Percentiles rank a stretch among this genome's conserved stretches.
Conservation (phyloP, 2,329 filamentous ascomycete species). For the Neodidymelliopsis sp. region DNA sequence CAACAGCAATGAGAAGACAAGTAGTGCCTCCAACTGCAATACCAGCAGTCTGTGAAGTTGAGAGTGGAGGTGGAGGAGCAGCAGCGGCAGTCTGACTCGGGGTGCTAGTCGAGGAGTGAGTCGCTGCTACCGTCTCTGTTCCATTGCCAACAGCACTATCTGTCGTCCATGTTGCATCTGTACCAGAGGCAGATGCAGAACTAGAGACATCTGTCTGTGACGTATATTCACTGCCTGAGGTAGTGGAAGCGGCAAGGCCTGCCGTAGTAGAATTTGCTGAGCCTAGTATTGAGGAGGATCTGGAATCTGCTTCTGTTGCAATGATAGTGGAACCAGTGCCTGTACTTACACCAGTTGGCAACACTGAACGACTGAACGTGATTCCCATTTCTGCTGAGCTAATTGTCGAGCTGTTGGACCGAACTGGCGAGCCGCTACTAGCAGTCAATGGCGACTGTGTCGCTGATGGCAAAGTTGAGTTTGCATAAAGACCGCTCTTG, state of each 20-base stretch:
- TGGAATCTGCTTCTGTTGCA: slow-evolving; percentile 7
- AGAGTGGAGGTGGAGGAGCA: slow-evolving; percentile 29
- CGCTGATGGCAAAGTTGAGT: not conserved
- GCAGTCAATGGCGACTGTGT: not conserved
- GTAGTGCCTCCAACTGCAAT: slow-evolving; percentile 46
- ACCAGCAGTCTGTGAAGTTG: slow-evolving; percentile 44
- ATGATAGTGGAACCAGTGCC: not conserved
- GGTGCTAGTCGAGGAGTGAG: slow-evolving; percentile 20
- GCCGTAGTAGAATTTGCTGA: slow-evolving; percentile 1
- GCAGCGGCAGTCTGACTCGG: slow-evolving; percentile 20
- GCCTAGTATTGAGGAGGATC: not conserved
- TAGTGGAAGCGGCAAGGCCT: not conserved
- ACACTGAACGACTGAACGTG: slow-evolving; percentile 7
- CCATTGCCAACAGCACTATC: not conserved
- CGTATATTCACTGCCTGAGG: not conserved
- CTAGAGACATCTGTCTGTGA: not conserved
- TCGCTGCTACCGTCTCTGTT: not conserved
- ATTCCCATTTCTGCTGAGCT: slow-evolving; percentile 1
- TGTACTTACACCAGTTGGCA: slow-evolving; percentile 1
- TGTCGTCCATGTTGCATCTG: not conserved
- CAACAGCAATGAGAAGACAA: slow-evolving; percentile 42
- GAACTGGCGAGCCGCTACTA: not conserved
- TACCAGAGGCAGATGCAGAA: not conserved
- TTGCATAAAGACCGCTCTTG: not conserved
- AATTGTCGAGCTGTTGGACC: not conserved